Evolutionary conservation across 2,329 filamentous ascomycete genomes (phyloP).

Genomic region (Xylariaceae sp.): DNA sequence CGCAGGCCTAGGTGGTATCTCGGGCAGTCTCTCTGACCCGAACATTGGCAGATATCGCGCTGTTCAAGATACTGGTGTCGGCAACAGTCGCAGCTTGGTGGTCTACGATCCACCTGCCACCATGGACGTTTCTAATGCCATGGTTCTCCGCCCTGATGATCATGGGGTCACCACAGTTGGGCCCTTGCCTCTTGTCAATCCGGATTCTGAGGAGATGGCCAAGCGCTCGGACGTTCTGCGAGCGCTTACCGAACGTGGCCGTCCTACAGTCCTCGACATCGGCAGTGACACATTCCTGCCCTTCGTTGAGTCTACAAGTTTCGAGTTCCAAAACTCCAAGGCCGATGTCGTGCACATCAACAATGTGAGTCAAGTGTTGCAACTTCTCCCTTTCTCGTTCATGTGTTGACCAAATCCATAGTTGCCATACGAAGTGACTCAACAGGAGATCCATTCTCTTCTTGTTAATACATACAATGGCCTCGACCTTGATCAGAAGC

Average conservation of each 20-base stretch:
- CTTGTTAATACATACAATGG: conserved; percentile 36
- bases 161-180: not conserved
- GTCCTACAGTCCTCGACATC: conserved; percentile 4
- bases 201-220: not conserved
- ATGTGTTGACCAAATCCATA: conserved; percentile 18
- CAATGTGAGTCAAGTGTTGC: conserved; percentile 41
- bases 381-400: not conserved
- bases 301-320: conserved; percentile 2
- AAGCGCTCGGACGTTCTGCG: conserved; percentile 10
- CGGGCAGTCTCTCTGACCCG: too few species aligned
- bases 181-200: conserved; percentile 2
- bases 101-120: not conserved
- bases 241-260: conserved; percentile 6
- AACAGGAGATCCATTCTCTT: conserved; percentile 41
- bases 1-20: too few species aligned
- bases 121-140: not conserved
- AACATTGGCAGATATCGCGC: not conserved
- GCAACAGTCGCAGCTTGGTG: not conserved
- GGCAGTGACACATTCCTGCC: conserved; percentile 8
- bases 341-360: conserved; percentile 45
- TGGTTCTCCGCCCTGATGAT: not conserved
- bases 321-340: not conserved
- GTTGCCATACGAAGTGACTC: conserved; percentile 41
- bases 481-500: conserved; percentile 36
- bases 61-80: not conserved